Evolutionary conservation across 202 grass and related monocot genomes (phyloP).

Genomic region (Alloteropsis angusta): DNA sequence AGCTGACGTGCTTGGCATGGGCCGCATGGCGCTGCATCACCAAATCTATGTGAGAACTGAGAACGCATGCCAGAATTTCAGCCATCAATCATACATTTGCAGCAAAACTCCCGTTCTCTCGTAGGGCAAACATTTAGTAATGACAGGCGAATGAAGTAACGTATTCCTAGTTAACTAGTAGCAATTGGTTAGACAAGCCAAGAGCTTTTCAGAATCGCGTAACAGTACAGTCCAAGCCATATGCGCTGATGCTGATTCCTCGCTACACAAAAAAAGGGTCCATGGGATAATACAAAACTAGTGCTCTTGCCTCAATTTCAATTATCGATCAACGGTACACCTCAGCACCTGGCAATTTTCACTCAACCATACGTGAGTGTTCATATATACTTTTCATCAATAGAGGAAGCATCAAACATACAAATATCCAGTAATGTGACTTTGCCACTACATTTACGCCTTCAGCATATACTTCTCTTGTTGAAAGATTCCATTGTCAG

Average conservation of each 20-base stretch:
- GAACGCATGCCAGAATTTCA: not conserved
- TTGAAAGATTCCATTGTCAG: constrained; percentile 93
- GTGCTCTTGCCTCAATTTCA: not conserved
- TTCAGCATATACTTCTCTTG: constrained; percentile 72
- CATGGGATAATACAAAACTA: not conserved
- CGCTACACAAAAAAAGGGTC: not conserved
- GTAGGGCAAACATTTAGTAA: not conserved
- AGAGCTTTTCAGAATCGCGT: not conserved
- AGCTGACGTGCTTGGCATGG: not conserved
- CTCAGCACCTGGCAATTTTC: not conserved
- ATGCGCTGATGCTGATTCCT: not conserved
- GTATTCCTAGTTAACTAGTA: not conserved
- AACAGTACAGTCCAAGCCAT: not conserved
- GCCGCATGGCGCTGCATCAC: not conserved
- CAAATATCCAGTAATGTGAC: constrained; percentile 6
- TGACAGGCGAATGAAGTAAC: not conserved
- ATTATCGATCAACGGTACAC: not conserved
- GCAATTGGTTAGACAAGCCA: not conserved
- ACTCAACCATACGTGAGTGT: not conserved
- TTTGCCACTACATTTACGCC: not conserved
- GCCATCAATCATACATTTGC: not conserved
- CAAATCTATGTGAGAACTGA: not conserved
- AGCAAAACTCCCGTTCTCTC: not conserved
- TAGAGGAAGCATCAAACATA: not conserved
- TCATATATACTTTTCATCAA: constrained; percentile 10